These are phyloP conservation scores for Pezicula rhizophila DNA, from an alignment of 2,329 filamentous ascomycete genomes.

Conservation along the genomic window DNA sequence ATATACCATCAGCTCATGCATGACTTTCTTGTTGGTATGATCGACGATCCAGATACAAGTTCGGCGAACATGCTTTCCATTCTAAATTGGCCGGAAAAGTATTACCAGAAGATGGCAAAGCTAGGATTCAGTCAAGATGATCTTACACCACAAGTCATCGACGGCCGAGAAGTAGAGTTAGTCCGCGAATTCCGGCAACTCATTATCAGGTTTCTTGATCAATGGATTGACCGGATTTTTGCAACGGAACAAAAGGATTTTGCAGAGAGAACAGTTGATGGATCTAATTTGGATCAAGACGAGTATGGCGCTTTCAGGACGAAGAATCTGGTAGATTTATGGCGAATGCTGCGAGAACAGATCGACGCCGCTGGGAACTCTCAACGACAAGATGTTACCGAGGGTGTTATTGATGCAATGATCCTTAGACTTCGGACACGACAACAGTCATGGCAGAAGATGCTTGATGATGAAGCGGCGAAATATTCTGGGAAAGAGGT, in stretches of 20 bases:
- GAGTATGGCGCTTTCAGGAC: conserved; percentile 89
- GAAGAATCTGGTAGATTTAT: conserved; percentile 87
- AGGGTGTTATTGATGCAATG: conserved; percentile 95
- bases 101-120: conserved; percentile 93
- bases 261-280: conserved; percentile 66
- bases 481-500: conserved; percentile 57
- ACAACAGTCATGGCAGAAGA: conserved; percentile 78
- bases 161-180: conserved; percentile 82
- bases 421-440: conserved; percentile 77
- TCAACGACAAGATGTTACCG: conserved; percentile 80
- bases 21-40: conserved; percentile 76
- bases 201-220: conserved; percentile 90
- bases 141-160: conserved; percentile 80
- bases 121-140: conserved; percentile 73
- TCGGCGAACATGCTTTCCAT: conserved; percentile 86
- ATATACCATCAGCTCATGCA: conserved; percentile 96
- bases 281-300: conserved; percentile 73
- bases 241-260: conserved; percentile 77
- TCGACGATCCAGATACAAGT: conserved; percentile 79
- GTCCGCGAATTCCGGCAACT: conserved; percentile 91
- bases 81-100: conserved; percentile 91
- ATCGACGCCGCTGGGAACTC: conserved; percentile 79
- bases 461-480: conserved; percentile 78
- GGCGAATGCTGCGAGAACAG: conserved; percentile 96
- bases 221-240: conserved; percentile 96